Conservation (phyloP, 257 asterid genomes). For the Ajuga chamaepitys region DNA sequence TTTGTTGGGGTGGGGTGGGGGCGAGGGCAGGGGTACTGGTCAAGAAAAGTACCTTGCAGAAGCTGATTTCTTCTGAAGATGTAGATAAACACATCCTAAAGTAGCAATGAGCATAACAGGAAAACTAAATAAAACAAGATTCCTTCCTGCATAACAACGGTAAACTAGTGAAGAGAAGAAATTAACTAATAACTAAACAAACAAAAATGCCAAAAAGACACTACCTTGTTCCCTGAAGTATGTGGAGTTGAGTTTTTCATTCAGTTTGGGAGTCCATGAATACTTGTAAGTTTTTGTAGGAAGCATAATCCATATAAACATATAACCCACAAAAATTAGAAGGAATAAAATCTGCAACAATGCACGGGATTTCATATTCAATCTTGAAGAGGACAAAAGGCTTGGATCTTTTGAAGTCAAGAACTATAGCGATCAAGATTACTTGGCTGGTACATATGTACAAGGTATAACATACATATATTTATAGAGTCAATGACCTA, state of each 20-base stretch:
- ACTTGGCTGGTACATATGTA: slow-evolving; percentile 1
- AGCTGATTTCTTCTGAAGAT: slow-evolving; percentile 29
- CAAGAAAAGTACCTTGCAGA: slow-evolving; percentile 18
- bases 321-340: slow-evolving; percentile 37
- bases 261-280: slow-evolving; percentile 36
- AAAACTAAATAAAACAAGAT: slow-evolving; percentile 46
- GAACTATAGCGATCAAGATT: background rate
- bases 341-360: slow-evolving; percentile 33
- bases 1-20: too few species aligned
- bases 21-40: too few species aligned
- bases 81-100: slow-evolving; percentile 49
- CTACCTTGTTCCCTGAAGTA: slow-evolving; percentile 50
- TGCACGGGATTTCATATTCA: slow-evolving; percentile 27
- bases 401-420: background rate
- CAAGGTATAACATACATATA: background rate
- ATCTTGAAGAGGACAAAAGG: background rate
- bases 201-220: background rate
- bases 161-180: background rate
- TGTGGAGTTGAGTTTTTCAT: slow-evolving; percentile 30
- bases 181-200: too few species aligned
- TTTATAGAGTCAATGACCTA: background rate
- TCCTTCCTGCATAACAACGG: slow-evolving; percentile 33
- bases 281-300: slow-evolving; percentile 41
- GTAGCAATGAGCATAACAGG: slow-evolving; percentile 42
- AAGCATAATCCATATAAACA: slow-evolving; percentile 47